Evolutionary conservation across 306 rosid species (phyloP).

Genomic region (Cicer cuneatum): DNA sequence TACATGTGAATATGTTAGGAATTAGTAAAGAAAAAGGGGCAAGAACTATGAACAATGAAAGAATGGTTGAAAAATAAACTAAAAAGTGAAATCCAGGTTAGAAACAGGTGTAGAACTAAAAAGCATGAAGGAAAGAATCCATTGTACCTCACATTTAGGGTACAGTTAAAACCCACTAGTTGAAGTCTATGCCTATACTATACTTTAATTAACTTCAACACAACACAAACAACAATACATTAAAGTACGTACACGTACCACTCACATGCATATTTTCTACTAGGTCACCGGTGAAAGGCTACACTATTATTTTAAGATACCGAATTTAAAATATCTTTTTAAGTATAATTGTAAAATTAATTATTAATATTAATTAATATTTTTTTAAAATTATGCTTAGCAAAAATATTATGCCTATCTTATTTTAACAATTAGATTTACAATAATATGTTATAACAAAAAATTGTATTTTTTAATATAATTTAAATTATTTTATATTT

Average conservation of each 20-base stretch:
- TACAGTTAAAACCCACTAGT: not conserved
- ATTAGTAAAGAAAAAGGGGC: not conserved
- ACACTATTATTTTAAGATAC: too few relatives aligned
- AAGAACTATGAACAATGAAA: not conserved
- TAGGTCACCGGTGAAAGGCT: too few relatives aligned
- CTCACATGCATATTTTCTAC: not conserved
- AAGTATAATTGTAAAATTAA: too few relatives aligned
- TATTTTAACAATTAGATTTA: too few relatives aligned
- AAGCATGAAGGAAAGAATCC: not conserved
- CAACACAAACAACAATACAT: not conserved
- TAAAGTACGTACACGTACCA: constrained; percentile 6
- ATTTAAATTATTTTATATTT: too few relatives aligned
- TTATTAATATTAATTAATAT: too few relatives aligned
- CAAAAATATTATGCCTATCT: too few relatives aligned
- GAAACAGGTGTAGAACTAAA: constrained; percentile 12
- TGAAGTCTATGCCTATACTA: not conserved
- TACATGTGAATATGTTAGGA: not conserved
- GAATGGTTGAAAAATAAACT: not conserved
- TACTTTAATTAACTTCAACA: not conserved
- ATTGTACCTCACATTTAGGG: not conserved
- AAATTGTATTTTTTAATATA: too few relatives aligned
- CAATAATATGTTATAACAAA: too few relatives aligned
- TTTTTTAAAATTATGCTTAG: too few relatives aligned
- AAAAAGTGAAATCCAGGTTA: constrained; percentile 18
- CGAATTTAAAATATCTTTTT: too few relatives aligned